phyloP scores from a whole-genome alignment of 2,329 filamentous ascomycete genomes.

The Aspergillus sp. region DNA sequence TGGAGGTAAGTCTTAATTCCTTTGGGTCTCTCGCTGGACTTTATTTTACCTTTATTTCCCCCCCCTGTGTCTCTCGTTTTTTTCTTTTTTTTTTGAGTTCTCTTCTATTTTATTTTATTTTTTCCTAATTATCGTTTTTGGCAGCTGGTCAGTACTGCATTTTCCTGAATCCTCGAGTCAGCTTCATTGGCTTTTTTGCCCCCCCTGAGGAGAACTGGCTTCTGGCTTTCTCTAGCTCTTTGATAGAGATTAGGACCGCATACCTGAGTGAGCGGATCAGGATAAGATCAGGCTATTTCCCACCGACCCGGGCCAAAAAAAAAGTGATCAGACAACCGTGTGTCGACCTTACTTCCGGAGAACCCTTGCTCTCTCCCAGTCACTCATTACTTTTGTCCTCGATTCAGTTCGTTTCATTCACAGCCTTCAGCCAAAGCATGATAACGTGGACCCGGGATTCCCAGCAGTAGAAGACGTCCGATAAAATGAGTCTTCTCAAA shows the following conservation, averaged over 20 bases:
- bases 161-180: neutral
- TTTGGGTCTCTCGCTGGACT: neutral
- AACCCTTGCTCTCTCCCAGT: neutral
- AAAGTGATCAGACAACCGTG: neutral
- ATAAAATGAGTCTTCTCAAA: neutral
- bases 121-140: neutral
- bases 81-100: neutral
- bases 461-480: neutral
- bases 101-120: neutral
- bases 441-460: neutral
- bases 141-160: neutral
- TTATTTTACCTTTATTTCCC: neutral
- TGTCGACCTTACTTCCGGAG: neutral
- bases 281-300: neutral
- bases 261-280: neutral
- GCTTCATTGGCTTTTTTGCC: neutral
- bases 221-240: neutral
- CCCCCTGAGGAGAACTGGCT: neutral
- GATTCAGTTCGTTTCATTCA: neutral
- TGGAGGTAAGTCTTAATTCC: neutral
- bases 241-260: neutral
- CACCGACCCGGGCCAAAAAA: neutral
- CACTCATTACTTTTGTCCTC: neutral
- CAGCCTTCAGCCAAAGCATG: neutral
- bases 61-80: neutral